Base-by-base conservation (phyloP, 1,284 basidiomycete genomes). In the Fomitopsis palustris region DNA sequence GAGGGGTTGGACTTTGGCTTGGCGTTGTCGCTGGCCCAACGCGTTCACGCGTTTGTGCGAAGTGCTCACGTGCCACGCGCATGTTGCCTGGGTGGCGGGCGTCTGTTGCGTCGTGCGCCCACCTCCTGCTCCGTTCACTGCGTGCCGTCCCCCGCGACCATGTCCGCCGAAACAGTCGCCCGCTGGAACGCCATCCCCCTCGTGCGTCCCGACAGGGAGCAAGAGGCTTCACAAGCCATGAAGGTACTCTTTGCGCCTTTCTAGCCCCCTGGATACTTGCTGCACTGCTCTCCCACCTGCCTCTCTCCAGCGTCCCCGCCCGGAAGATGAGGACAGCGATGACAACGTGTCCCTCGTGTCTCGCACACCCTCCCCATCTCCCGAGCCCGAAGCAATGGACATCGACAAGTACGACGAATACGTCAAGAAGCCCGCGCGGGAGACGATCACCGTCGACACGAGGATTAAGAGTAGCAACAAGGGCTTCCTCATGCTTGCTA, bases 401-500 rank as follows among this genome's bases (percentile, higher is more conserved):
- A 75, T 85, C 41, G 83, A 87, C 70, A 84, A 84, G 66, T 88
- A 90, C 67, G 87, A 90, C 64, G 86, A 90, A 68, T 83, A 85
- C 68, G 72, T 83, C 52, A 75, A 72, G 17, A 77, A 78, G 16
- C 67, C 74, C 14, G 75, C 76, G 1, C 66, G 60, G 37, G 90
- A 93, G 67, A 78, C 85, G 62, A 80, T 92, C 63, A 92, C 91
- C 3, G 83, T 92, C 57, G 86, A 92, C 56, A 92, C 90, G 35
- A 90, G 80, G 70, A 86, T 93, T 67, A 87, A 87, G 69, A 78
- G 81, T 43, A 81, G 81, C 35, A 93, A 93, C 74, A 88, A 86
- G 67, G 91, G 91, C 17, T 92, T 92, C 69, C 78, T 83, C 16
- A 82, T 93, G 79, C 81, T 93, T 2, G 81, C 86, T 25, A 92